Evolutionary conservation across 2,329 filamentous ascomycete genomes (phyloP), one percentile per base, ranked within the genome.

Genomic region (Gnomoniopsis sp.): DNA sequence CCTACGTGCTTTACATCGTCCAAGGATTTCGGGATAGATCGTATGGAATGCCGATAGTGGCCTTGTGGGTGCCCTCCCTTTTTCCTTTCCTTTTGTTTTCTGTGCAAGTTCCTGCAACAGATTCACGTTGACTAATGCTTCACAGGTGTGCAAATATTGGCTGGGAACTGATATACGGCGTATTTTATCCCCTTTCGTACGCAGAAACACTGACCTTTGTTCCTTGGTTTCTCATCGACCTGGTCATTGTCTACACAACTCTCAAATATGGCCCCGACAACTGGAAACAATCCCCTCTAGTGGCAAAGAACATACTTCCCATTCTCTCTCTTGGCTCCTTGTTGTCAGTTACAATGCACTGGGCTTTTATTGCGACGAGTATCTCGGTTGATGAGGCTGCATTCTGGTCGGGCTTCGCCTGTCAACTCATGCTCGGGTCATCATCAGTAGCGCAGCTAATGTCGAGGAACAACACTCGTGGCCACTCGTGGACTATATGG

Each of bases 1-100:
- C 60, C 11, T 62, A 62, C 41, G 36, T 62, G 19, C 53, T 62
- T 12, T 62, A 62, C 34, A 51, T 62, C 11, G 49, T 49, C 17
- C 57, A 62, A 22, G 60, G 44, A 2, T 62, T 57, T 41, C 51
- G 48, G 19, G 57, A 62, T 48, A 55, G 53, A 49, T 62, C 60
- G 21, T 62, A 62, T 50, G 60, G 60, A 44, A 62, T 62, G 60
- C 60, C 60, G n/a, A 26, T 62, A 15, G 41, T 57, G 19, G 53
- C 60, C 33, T 36, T 62, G 60, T 62, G n/a, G n/a, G n/a, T n/a
- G n/a, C n/a, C n/a, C n/a, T n/a, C n/a, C n/a, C n/a, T n/a, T n/a
- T n/a, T n/a, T n/a, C n/a, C n/a, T n/a, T n/a, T n/a, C n/a, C n/a
- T n/a, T n/a, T n/a, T n/a, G n/a, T n/a, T n/a, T n/a, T n/a, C n/a